Percentiles rank a stretch among this genome's conserved stretches.
Conservation (phyloP, 2,329 filamentous ascomycete species). For the Paecilomyces sp. region DNA sequence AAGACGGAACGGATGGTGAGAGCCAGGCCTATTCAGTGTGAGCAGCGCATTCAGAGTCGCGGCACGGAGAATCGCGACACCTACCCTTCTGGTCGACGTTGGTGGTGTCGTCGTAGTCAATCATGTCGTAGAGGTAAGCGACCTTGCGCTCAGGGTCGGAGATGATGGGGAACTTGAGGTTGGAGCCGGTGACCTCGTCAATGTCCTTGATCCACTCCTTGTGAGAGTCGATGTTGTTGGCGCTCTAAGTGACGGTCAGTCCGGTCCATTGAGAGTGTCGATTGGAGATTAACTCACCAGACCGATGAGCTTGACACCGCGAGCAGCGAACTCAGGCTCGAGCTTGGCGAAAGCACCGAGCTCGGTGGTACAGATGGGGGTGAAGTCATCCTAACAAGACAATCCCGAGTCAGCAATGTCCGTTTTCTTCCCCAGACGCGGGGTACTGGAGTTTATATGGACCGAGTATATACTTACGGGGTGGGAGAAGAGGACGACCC, state of each 20-base stretch:
- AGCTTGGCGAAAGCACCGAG: conserved; percentile 88
- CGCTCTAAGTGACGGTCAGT: conserved; percentile 37
- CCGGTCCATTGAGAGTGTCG: not conserved
- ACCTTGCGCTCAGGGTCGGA: conserved; percentile 74
- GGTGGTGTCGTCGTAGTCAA: conserved; percentile 73
- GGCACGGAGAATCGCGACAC: not conserved
- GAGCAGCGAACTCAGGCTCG: conserved; percentile 78
- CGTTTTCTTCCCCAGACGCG: not conserved
- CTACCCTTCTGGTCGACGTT: conserved; percentile 70
- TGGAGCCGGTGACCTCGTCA: conserved; percentile 65
- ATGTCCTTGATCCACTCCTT: conserved; percentile 88
- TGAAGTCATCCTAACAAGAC: conserved; percentile 58
- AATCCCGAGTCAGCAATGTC: not conserved
- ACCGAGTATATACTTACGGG: conserved; percentile 38
- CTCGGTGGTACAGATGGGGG: conserved; percentile 92
- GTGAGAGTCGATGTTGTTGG: conserved; percentile 79
- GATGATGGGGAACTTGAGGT: conserved; percentile 71
- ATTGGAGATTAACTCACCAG: conserved; percentile 40
- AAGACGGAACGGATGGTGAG: conserved; percentile 95
- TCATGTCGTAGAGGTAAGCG: conserved; percentile 72
- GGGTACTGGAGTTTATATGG: not conserved
- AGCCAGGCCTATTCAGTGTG: conserved; percentile 48
- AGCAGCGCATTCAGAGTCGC: not conserved
- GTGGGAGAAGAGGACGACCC: conserved; percentile 66
- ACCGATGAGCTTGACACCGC: conserved; percentile 85